Percentiles rank a stretch among this genome's conserved stretches.
These are phyloP conservation scores for Aspergillus ustus DNA, from an alignment of 2,329 filamentous ascomycete species.

Conservation along the genomic window DNA sequence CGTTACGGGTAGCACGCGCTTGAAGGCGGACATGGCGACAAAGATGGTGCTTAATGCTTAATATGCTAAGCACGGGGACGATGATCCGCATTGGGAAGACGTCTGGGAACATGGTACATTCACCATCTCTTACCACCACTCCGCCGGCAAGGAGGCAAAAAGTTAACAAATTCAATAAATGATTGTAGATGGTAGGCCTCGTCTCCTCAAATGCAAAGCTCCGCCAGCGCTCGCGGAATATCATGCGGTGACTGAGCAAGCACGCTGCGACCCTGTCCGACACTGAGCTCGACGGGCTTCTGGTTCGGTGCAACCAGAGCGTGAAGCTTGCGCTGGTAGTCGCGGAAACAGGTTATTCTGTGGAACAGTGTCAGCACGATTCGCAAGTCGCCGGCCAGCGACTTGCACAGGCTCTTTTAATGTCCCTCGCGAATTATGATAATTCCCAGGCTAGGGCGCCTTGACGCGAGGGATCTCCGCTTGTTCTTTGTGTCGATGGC, in stretches of 20 bases:
- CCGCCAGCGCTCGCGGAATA: constrained; percentile 40
- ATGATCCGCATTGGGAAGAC: constrained; percentile 51
- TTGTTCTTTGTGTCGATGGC: constrained; percentile 48
- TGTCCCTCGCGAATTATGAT: background rate
- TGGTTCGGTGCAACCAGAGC: constrained; percentile 34
- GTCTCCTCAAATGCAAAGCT: constrained; percentile 47
- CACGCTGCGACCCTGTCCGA: constrained; percentile 27
- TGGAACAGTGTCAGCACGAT: constrained; percentile 29
- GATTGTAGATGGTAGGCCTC: constrained; percentile 41
- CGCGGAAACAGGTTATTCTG: constrained; percentile 28
- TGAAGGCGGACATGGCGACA: constrained; percentile 53
- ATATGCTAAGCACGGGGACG: constrained; percentile 51
- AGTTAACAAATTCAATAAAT: constrained; percentile 13
- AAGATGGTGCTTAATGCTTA: constrained; percentile 52
- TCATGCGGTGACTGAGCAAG: constrained; percentile 34
- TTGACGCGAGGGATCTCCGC: background rate
- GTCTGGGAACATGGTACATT: constrained; percentile 31
- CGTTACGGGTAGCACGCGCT: constrained; percentile 52
- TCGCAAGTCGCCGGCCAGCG: constrained; percentile 31
- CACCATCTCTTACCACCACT: background rate
- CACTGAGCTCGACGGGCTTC: constrained; percentile 33
- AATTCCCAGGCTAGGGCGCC: too few species aligned
- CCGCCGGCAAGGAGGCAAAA: background rate
- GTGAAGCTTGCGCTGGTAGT: constrained; percentile 42
- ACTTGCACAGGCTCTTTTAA: constrained; percentile 24